Percentiles rank a stretch among this genome's conserved stretches.
These are phyloP conservation scores for Lippia alba DNA, from an alignment of 305 asterid species.

Conservation along the genomic window DNA sequence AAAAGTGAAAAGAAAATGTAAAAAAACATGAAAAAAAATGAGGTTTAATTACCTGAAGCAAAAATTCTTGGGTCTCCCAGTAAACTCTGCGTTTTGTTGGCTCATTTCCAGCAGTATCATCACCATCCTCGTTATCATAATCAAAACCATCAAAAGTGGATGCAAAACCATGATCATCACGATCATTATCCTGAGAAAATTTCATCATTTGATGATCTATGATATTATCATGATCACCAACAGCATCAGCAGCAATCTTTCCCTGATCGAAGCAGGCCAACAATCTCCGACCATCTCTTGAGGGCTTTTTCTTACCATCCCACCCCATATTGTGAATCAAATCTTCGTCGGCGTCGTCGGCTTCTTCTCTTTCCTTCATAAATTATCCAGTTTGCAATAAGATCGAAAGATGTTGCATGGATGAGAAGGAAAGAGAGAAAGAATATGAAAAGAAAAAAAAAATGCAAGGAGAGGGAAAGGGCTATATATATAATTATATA, in stretches of 20 bases:
- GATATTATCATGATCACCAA: neutral
- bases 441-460: neutral
- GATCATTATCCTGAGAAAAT: neutral
- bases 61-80: constrained; percentile 62
- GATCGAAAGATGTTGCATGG: neutral
- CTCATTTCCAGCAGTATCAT: constrained; percentile 4
- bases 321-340: neutral
- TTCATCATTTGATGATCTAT: neutral
- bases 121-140: neutral
- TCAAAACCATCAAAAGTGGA: neutral
- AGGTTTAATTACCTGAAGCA: constrained; percentile 48
- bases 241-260: neutral
- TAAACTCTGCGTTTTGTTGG: constrained; percentile 34
- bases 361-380: constrained; percentile 1
- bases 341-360: neutral
- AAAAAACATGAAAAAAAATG: too few species aligned
- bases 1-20: neutral
- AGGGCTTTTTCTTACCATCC: neutral
- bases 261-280: neutral
- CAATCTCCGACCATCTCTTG: neutral
- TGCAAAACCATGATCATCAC: neutral
- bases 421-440: neutral
- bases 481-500: neutral
- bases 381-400: neutral
- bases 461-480: neutral